Conservation (phyloP, 768 basidiomycete species). For the Serendipita sp. region DNA sequence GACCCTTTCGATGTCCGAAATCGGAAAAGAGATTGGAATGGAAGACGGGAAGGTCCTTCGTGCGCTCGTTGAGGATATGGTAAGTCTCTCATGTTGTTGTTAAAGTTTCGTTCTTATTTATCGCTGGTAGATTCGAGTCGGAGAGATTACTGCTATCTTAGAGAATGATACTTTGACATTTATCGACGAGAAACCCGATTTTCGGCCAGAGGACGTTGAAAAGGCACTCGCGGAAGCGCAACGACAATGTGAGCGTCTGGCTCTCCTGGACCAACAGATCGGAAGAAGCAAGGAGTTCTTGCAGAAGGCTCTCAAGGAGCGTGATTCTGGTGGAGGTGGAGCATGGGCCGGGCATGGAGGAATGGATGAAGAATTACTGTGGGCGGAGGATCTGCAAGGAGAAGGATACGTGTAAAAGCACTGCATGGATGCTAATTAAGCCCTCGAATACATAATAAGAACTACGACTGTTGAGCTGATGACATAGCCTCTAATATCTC, state of each 20-base stretch:
- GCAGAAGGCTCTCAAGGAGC: conserved; percentile 33
- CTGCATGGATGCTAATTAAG: too few relatives aligned
- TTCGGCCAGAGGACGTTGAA: conserved; percentile 47
- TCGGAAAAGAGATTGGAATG: conserved; percentile 32
- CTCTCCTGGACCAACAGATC: conserved; percentile 36
- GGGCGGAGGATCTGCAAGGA: not conserved
- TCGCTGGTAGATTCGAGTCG: conserved; percentile 43
- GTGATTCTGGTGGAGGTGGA: not conserved
- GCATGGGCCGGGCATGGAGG: not conserved
- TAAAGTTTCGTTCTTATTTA: not conserved
- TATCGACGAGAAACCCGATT: conserved; percentile 37
- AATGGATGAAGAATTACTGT: not conserved
- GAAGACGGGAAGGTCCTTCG: conserved; percentile 14
- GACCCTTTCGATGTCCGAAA: conserved; percentile 56
- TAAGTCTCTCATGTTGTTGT: not conserved
- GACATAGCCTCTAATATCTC: too few relatives aligned
- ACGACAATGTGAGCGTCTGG: conserved; percentile 33
- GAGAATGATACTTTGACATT: conserved; percentile 59
- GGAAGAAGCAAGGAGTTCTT: conserved; percentile 56
- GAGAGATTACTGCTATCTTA: conserved; percentile 53
- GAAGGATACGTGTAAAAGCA: not conserved
- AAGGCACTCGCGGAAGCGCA: conserved; percentile 37
- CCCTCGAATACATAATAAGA: too few relatives aligned
- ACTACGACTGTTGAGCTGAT: too few relatives aligned
- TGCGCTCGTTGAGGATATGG: conserved; percentile 22